These are phyloP conservation scores for Physcomitrium patens DNA, from an alignment of 225 moss, liverwort and hornwort genomes.

Conservation along the genomic window DNA sequence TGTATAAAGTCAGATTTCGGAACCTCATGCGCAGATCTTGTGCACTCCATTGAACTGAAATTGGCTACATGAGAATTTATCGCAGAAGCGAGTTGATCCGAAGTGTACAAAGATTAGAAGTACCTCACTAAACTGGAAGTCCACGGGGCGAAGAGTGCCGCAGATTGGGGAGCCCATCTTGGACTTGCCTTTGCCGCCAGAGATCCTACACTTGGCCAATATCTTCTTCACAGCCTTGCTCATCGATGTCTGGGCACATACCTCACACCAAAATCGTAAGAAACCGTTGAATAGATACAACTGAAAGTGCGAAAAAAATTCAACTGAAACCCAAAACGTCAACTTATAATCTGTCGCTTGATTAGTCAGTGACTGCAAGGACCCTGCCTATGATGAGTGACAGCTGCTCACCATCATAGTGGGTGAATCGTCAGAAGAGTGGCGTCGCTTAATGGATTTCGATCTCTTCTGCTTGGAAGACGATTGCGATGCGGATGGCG, in stretches of 20 bases:
- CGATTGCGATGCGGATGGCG: background rate
- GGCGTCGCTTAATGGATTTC: slow-evolving; percentile 23
- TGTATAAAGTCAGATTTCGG: too few relatives aligned
- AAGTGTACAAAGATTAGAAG: background rate
- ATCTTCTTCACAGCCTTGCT: slow-evolving; percentile 41
- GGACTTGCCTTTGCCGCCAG: slow-evolving; percentile 14
- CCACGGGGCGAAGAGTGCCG: background rate
- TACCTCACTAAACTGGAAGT: slow-evolving; percentile 31
- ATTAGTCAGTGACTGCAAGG: background rate
- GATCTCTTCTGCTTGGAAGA: slow-evolving; percentile 26
- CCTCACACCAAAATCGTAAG: background rate
- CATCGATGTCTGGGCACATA: slow-evolving; percentile 29
- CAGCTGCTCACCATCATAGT: slow-evolving; percentile 20
- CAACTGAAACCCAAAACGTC: background rate
- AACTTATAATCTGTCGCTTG: too few relatives aligned
- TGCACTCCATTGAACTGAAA: background rate
- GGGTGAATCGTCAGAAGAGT: slow-evolving; percentile 26
- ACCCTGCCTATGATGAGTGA: background rate
- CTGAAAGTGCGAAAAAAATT: background rate
- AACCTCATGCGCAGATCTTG: too few relatives aligned
- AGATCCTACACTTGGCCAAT: slow-evolving; percentile 25
- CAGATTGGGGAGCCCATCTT: slow-evolving; percentile 15
- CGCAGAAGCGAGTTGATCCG: background rate
- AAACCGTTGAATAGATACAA: background rate
- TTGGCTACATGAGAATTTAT: background rate